Evolutionary conservation across 2,329 filamentous ascomycete genomes (phyloP).

Genomic region (Neodidymelliopsis sp.): DNA sequence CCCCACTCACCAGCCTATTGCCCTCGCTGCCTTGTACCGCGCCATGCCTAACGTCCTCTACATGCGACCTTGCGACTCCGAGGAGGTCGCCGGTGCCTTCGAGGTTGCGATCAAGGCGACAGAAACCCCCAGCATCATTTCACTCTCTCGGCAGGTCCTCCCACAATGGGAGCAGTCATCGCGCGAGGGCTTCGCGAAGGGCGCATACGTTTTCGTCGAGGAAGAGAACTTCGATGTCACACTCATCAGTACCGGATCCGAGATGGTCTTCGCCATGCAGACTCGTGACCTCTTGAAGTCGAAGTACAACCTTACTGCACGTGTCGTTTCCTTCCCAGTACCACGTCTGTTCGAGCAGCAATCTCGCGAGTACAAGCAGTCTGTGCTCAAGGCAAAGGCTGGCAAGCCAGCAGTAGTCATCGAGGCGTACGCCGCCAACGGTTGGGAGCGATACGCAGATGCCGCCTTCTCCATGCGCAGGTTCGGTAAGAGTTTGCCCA

Average conservation of each 20-base stretch:
- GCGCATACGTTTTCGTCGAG: slow-evolving; percentile 57
- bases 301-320: slow-evolving; percentile 49
- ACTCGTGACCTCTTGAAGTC: slow-evolving; percentile 46
- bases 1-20: slow-evolving; percentile 68
- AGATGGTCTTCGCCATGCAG: slow-evolving; percentile 55
- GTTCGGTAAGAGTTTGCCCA: slow-evolving; percentile 63
- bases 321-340: slow-evolving; percentile 58
- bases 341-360: slow-evolving; percentile 57
- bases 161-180: slow-evolving; percentile 51
- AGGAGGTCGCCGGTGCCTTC: slow-evolving; percentile 65
- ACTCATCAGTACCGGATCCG: slow-evolving; percentile 53
- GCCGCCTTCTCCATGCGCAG: slow-evolving; percentile 60
- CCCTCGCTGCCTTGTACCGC: slow-evolving; percentile 63
- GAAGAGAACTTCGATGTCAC: slow-evolving; percentile 50
- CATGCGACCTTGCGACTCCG: slow-evolving; percentile 65
- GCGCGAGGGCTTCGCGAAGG: slow-evolving; percentile 53
- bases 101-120: slow-evolving; percentile 54
- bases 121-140: slow-evolving; percentile 57
- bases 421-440: slow-evolving; percentile 63
- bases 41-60: slow-evolving; percentile 69
- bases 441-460: slow-evolving; percentile 67
- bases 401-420: slow-evolving; percentile 61
- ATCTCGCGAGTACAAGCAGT: slow-evolving; percentile 51
- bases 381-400: slow-evolving; percentile 51
- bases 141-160: slow-evolving; percentile 55